These are phyloP conservation scores for Centaurea solstitialis DNA, from an alignment of 129 eudicot genomes.

Conservation along the genomic window DNA sequence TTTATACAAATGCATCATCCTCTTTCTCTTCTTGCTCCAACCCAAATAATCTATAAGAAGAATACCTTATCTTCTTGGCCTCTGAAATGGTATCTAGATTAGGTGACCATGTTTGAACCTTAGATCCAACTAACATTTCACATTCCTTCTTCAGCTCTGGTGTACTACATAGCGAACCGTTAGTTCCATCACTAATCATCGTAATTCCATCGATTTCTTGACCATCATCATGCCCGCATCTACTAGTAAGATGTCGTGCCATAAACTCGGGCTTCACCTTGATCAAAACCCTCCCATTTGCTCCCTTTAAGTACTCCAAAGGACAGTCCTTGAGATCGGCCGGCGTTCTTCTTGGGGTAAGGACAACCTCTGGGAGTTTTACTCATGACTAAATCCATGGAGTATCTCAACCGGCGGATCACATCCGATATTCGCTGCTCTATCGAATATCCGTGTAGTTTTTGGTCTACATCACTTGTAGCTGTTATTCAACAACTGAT, in stretches of 20 bases:
- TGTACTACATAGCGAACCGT: slow-evolving; percentile 58
- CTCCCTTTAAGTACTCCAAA: slow-evolving; percentile 64
- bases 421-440: too few species aligned
- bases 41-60: slow-evolving; percentile 59
- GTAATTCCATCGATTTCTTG: not conserved
- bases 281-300: slow-evolving; percentile 65
- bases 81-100: slow-evolving; percentile 79
- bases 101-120: slow-evolving; percentile 79
- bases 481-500: too few species aligned
- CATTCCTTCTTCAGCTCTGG: slow-evolving; percentile 81
- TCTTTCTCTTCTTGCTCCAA: slow-evolving; percentile 47
- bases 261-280: slow-evolving; percentile 69
- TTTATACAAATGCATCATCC: not conserved
- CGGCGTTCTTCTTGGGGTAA: not conserved
- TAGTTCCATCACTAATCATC: not conserved
- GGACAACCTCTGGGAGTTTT: too few species aligned
- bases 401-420: too few species aligned
- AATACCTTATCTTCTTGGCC: slow-evolving; percentile 48
- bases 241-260: slow-evolving; percentile 24
- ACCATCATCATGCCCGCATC: slow-evolving; percentile 30
- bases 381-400: too few species aligned
- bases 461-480: too few species aligned
- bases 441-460: too few species aligned
- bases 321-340: slow-evolving; percentile 44
- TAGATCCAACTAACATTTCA: slow-evolving; percentile 62